Evolutionary conservation across 2,329 filamentous ascomycete species (phyloP), one percentile per base, ranked within the genome.

Genomic region (Cyphellophora attinorum): DNA sequence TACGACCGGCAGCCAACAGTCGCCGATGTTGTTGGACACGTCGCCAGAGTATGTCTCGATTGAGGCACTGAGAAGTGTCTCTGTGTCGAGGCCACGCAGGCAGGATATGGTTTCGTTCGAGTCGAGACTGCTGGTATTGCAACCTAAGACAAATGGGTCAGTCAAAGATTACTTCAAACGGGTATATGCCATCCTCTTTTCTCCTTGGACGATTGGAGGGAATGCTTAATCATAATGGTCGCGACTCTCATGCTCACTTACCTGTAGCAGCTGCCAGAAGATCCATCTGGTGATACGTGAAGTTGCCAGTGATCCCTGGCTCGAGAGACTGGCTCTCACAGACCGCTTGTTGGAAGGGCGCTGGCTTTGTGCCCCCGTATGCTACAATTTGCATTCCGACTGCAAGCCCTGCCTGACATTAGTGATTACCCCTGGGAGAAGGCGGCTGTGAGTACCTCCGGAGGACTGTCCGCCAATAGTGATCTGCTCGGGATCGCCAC

Each of bases 321-420:
- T 74, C 72, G 2, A 73, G 59, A 1, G 61, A 59, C 39, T 68
- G 65, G 39, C 60, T 66, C 40, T 69, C 52, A 33, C 60, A 61
- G 23, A 70, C 68, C 4, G 51, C 64, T 32, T 59, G 58, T 15
- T 63, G 59, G 45, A 70, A 72, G 0, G 63, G 62, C 6, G 56
- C 55, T 0, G 60, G 59, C 34, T 62, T 59, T 15, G 41, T 55
- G 12, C 53, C 64, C 11, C 64, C 67, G 37, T 65, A 69, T 2
- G 66, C 64, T 42, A 70, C 53, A n/a, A 67, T 59, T 34, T 71
- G 67, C 49, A 68, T 49, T 8, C 60, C 62, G 4, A 67, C 57
- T 6, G 62, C 51, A 2, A 65, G 48, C 6, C 59, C 61, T 62
- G n/a, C 21, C 8, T 8, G 21, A n/a, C n/a, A n/a, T n/a, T n/a